Base-by-base conservation (phyloP, 345 rosid genomes). In the Erysimum cheiranthoides region DNA sequence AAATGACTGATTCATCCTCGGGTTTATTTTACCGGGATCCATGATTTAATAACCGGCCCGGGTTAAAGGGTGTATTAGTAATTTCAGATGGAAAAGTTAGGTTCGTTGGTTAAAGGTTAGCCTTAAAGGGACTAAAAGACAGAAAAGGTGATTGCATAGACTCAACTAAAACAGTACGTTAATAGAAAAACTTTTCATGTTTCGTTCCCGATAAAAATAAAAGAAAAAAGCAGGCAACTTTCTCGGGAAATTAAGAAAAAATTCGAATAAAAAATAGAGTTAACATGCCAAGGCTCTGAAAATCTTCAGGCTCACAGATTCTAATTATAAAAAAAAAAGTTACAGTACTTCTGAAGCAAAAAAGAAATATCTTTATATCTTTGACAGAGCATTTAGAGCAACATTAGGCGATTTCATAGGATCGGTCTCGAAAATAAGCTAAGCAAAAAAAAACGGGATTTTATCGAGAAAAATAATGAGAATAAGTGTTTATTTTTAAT, bases 261-360 rank as follows among this genome's bases (percentile, higher is more conserved):
- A 21, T 47, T 17, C 56, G 73, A 76, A 76, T 76, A 76, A 70
- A 70, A 67, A 56, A 47, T 27, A 69, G 31, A 77, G 71, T 38
- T 71, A 77, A 70, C 71, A 38, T 77, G 80, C 52, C 31, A 70
- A 69, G 53, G 28, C 66, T 63, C 80, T 70, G 61, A 77, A 69
- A 70, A 77, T 77, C 80, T 70, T 77, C 76, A 70, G 43, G 27
- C 45, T 64, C 71, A 56, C 76, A 77, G 61, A 77, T 75, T 54
- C 57, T 76, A 50, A 28, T 69, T 18, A 21, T 50, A 2, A 0
- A 8, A 2, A 0, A 5, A 39, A 51, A 68, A 64, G 21, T 40
- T 8, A n/a, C n/a, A n/a, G n/a, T n/a, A 40, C 68, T 18, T 71
- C 35, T 38, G 25, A 17, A 51, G 11, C 68, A 50, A 49, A 50